Evolutionary conservation across 495 filamentous ascomycete species (phyloP), one percentile per base, ranked within the genome.

Genomic region (Podospora bellae-mahoneyi): DNA sequence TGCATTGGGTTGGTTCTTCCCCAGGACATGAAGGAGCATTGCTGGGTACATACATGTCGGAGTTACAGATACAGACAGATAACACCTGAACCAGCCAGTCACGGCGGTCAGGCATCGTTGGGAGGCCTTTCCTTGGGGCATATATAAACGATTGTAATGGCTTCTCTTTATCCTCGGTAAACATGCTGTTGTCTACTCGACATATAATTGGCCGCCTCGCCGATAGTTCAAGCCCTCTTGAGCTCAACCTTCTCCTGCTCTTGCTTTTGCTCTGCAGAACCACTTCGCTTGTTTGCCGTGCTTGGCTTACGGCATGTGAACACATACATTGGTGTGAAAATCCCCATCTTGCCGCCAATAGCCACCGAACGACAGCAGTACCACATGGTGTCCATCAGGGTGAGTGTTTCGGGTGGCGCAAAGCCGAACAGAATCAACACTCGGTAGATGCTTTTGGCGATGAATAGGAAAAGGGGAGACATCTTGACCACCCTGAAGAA

Each of bases 251-350:
- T 13, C 9, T 48, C 13, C 39, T 48, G 39, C 1, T 10, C 39
- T 13, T 6, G 39, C 39, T 48, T 48, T 48, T 48, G 39, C 15
- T 48, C 39, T 10, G 13, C 5, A 16, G 9, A 18, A 10, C 39
- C 9, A 48, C 15, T 30, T 61, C 59, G 3, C 59, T 61, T 18
- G 4, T 32, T 32, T 5, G 5, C 16, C 32, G 1, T 15, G 26
- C 5, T 10, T 10, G 71, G 71, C 65, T 72, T 72, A 2, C 62
- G 62, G 34, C 62, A 65, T 13, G 65, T 56, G 66, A 72, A 69
- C n/a, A 69, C 28, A 32, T 72, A 72, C 65, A 72, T 67, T 16
- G 71, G 71, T 0, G 71, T 68, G 20, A 72, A 72, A 19, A 72
- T 67, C 9, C 60, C 71, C 67, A 65, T 62, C 62, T 62, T 64